Conservation (phyloP, 139 green algal species). For the Zygnema cylindricum region DNA sequence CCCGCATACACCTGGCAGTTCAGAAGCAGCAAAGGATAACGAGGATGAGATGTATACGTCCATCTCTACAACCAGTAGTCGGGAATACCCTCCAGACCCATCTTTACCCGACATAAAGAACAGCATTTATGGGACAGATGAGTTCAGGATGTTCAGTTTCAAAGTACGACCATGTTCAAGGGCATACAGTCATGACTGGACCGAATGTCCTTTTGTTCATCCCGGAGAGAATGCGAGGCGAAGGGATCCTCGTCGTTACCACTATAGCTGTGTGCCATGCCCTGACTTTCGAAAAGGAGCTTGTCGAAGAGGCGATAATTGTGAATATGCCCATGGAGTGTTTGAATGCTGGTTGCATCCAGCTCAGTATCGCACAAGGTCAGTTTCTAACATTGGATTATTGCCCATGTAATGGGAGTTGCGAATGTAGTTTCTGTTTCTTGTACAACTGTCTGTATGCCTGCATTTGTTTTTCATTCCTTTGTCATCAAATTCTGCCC, state of each 20-base stretch:
- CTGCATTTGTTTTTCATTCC: background rate
- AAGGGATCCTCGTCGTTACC: constrained; percentile 80
- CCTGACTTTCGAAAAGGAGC: constrained; percentile 88
- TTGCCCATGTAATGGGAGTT: too few relatives aligned
- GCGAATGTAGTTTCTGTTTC: too few relatives aligned
- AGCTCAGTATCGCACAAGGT: constrained; percentile 81
- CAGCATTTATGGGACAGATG: constrained; percentile 55
- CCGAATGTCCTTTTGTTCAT: constrained; percentile 94
- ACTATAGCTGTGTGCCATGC: constrained; percentile 92
- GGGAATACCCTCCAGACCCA: constrained; percentile 18
- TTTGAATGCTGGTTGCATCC: constrained; percentile 99
- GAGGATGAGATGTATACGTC: background rate
- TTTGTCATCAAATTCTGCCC: too few relatives aligned
- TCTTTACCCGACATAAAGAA: constrained; percentile 41
- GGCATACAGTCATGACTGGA: constrained; percentile 89
- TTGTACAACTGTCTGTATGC: background rate
- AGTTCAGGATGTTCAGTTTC: constrained; percentile 68
- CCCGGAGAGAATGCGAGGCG: constrained; percentile 89
- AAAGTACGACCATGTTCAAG: constrained; percentile 76
- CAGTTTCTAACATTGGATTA: background rate
- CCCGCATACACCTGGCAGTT: background rate
- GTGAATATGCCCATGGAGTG: constrained; percentile 91
- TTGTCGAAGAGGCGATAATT: constrained; percentile 84
- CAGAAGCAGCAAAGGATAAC: background rate
- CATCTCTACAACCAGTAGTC: background rate